A percentile compares a stretch with the other conserved stretches of the same genome.
Conservation (phyloP, 2,329 filamentous ascomycete species). For the Ustulina deusta region DNA sequence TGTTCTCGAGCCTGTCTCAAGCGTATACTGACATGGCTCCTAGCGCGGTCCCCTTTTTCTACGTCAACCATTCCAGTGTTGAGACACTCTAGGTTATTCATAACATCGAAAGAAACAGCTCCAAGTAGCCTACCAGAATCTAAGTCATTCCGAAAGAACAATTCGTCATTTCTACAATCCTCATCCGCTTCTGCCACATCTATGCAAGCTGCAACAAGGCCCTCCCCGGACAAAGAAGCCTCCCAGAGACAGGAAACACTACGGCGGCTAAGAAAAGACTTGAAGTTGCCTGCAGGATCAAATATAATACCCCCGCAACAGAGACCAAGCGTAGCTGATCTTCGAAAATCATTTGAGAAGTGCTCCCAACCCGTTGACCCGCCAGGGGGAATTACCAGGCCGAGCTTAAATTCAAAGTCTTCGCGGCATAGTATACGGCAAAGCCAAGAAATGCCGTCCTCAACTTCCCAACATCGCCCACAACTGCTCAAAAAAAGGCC, state of each 20-base stretch:
- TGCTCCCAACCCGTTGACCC: conserved; percentile 21
- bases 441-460: conserved; percentile 3
- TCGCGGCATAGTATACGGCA: not conserved
- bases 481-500: not conserved
- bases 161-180: not conserved
- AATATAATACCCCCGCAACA: conserved; percentile 30
- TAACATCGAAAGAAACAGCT: conserved; percentile 20
- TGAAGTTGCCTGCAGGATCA: not conserved
- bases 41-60: conserved; percentile 29
- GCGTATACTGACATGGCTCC: conserved; percentile 27
- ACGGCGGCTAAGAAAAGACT: conserved; percentile 8
- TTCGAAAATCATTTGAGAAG: conserved; percentile 52
- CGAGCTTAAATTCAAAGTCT: conserved; percentile 19
- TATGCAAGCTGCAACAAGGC: not conserved
- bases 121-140: conserved; percentile 15
- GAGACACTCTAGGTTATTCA: conserved; percentile 27
- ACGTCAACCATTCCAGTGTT: conserved; percentile 30
- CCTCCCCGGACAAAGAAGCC: not conserved
- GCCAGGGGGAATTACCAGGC: conserved; percentile 10
- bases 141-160: conserved; percentile 18
- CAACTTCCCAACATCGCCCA: not conserved
- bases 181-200: conserved; percentile 10
- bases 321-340: conserved; percentile 52
- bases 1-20: conserved; percentile 19
- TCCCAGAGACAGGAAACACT: not conserved